A percentile compares a stretch with the other conserved stretches of the same genome.
These are phyloP conservation scores for Tolypocladium paradoxum DNA, from an alignment of 2,329 filamentous ascomycete genomes.

Conservation along the genomic window DNA sequence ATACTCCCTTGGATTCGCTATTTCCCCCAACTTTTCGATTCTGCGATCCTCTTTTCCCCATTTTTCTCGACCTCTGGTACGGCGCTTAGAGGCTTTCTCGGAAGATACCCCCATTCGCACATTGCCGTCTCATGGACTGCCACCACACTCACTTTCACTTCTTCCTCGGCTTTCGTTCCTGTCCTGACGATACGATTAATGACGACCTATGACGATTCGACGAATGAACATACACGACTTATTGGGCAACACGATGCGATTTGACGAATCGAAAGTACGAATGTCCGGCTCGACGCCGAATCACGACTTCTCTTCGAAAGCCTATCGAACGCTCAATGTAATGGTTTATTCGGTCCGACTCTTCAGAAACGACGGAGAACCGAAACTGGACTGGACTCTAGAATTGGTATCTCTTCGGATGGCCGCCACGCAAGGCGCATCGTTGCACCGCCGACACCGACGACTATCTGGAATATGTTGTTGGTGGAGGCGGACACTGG, in stretches of 20 bases:
- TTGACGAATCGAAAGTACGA: conserved; percentile 17
- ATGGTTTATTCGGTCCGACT: conserved; percentile 18
- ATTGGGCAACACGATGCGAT: conserved; percentile 16
- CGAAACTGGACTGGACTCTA: conserved; percentile 18
- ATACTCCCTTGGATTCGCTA: conserved; percentile 31
- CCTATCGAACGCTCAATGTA: conserved; percentile 14
- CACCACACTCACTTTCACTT: conserved; percentile 17
- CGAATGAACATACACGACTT: conserved; percentile 20
- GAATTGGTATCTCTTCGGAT: conserved; percentile 9
- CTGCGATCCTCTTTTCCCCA: conserved; percentile 18
- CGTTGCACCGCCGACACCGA: conserved; percentile 23
- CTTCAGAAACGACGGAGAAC: conserved; percentile 2
- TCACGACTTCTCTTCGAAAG: conserved; percentile 15
- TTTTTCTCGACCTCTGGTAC: conserved; percentile 9
- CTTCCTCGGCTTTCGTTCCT: conserved; percentile 24
- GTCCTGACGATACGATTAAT: conserved; percentile 34
- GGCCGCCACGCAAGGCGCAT: conserved; percentile 19
- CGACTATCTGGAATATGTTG: conserved; percentile 27
- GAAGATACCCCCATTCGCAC: conserved; percentile 12
- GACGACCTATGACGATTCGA: conserved; percentile 31
- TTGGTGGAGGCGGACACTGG: conserved; percentile 28
- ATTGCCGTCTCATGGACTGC: conserved; percentile 1
- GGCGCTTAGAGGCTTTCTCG: neutral
- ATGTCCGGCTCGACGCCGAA: conserved; percentile 22
- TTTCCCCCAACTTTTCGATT: conserved; percentile 15